A percentile compares a stretch with the other conserved stretches of the same genome.
These are phyloP conservation scores for Pulveroboletus ravenelii DNA, from an alignment of 768 basidiomycete species.

Conservation along the genomic window DNA sequence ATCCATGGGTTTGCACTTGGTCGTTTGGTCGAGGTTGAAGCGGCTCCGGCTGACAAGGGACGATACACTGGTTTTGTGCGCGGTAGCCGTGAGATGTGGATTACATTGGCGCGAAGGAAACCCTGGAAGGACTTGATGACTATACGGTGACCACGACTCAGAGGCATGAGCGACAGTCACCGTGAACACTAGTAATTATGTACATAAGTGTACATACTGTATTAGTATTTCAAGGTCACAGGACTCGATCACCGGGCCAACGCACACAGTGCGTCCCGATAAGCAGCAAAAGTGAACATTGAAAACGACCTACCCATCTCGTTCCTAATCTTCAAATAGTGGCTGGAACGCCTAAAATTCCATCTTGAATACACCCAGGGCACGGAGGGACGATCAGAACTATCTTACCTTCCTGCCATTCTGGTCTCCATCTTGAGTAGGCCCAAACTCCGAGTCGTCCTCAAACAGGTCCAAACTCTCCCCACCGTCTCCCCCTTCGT, in stretches of 20 bases:
- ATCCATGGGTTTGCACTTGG: slow-evolving; percentile 18
- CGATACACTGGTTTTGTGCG: slow-evolving; percentile 5
- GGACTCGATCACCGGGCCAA: neutral
- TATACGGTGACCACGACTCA: slow-evolving; percentile 8
- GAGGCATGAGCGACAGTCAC: slow-evolving; percentile 12
- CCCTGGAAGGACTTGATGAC: slow-evolving; percentile 10
- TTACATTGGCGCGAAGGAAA: slow-evolving; percentile 5
- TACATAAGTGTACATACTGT: neutral
- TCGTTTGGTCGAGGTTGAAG: slow-evolving; percentile 3
- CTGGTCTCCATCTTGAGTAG: slow-evolving; percentile 26
- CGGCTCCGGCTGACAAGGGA: slow-evolving; percentile 10
- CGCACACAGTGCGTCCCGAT: neutral
- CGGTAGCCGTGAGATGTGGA: neutral
- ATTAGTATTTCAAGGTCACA: neutral
- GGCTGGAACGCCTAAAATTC: slow-evolving; percentile 27
- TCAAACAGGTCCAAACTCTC: slow-evolving; percentile 30
- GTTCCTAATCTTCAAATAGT: slow-evolving; percentile 29
- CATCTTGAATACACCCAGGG: neutral
- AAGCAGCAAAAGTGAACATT: neutral
- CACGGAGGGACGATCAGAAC: neutral
- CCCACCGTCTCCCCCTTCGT: slow-evolving; percentile 7
- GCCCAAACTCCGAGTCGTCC: slow-evolving; percentile 26
- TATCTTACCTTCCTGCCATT: slow-evolving; percentile 25
- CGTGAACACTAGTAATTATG: neutral
- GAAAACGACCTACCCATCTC: neutral